phyloP scores from a whole-genome alignment of 1,139 yeast genomes.

The Eremothecium coryli region DNA sequence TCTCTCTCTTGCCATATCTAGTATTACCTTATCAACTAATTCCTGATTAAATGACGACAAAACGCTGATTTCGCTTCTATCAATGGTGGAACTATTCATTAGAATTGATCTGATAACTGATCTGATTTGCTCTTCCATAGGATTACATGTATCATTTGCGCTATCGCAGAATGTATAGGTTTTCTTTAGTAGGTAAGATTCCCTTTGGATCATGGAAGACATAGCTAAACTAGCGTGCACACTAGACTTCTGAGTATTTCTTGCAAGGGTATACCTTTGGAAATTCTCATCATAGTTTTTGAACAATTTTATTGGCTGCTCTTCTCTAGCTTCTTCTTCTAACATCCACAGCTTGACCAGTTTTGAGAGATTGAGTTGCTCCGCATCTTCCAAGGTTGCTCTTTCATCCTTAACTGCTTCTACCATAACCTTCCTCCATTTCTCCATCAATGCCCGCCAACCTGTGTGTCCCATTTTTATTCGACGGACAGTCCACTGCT shows the following conservation, averaged over 20 bases:
- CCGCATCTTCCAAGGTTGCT: conserved; percentile 27
- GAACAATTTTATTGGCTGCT: conserved; percentile 17
- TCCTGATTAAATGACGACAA: conserved; percentile 20
- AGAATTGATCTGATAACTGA: conserved; percentile 26
- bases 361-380: conserved; percentile 21
- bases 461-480: conserved; percentile 29
- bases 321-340: conserved; percentile 15
- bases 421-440: conserved; percentile 28
- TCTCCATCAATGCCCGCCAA: conserved; percentile 26
- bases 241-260: conserved; percentile 9
- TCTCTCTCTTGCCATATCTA: conserved; percentile 30
- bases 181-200: conserved; percentile 23
- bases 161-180: conserved; percentile 12
- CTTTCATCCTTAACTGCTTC: conserved; percentile 24
- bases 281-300: conserved; percentile 22
- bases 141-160: conserved; percentile 3
- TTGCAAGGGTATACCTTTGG: conserved; percentile 21
- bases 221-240: conserved; percentile 20
- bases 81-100: conserved; percentile 15
- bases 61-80: conserved; percentile 20
- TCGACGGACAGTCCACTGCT: conserved; percentile 27
- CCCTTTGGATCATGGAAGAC: conserved; percentile 32
- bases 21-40: conserved; percentile 24
- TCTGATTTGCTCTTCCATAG: conserved; percentile 19
- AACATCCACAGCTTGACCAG: conserved; percentile 24